Evolutionary conservation across 306 rosid genomes (phyloP), one percentile per base, ranked within the genome.

Genomic region (Trichosanthes truncata): DNA sequence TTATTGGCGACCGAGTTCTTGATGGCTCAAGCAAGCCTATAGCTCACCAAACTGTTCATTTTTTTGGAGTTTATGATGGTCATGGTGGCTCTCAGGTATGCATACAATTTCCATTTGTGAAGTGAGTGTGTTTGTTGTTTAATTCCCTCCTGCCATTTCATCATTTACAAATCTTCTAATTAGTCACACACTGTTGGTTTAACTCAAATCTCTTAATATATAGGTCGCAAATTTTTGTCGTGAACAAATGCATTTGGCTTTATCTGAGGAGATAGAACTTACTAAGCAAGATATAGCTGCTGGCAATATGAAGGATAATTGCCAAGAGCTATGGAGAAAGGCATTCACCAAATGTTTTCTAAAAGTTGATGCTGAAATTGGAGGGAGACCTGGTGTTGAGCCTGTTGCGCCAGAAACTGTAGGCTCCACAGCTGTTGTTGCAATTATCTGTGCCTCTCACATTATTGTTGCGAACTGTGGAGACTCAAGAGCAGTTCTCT

Each of bases 401-500:
- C 92, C 91, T 12, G 65, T 93, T 23, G 97, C 97, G 6, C 97
- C 97, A 3, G 97, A 93, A 89, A 93, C 98, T 59, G 98, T 91
- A 15, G 98, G 98, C 80, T 91, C 98, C 75, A 93, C 98, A 31
- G 91, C 96, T 57, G 97, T 93, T 53, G 96, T 88, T 81, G 89
- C 94, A 61, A 29, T 89, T 74, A 85, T 89, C 66, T 91, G 94
- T 81, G 90, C 97, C 14, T 93, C 97, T 84, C 97, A 93, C 80
- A 89, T 93, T 81, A 86, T 91, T 73, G 89, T 93, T 78, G 88
- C 96, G 79, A 93, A 93, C 69, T 91, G 96, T 85, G 98, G 98
- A 20, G 98, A 93, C 86, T 93, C 98, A 35, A 83, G 98, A 86
- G 98, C 92, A n/a, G 97, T 93, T 87, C 87, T 93, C 12, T 89